Conservation (phyloP, 1,139 yeast genomes). For the Kodamaea sp. region DNA sequence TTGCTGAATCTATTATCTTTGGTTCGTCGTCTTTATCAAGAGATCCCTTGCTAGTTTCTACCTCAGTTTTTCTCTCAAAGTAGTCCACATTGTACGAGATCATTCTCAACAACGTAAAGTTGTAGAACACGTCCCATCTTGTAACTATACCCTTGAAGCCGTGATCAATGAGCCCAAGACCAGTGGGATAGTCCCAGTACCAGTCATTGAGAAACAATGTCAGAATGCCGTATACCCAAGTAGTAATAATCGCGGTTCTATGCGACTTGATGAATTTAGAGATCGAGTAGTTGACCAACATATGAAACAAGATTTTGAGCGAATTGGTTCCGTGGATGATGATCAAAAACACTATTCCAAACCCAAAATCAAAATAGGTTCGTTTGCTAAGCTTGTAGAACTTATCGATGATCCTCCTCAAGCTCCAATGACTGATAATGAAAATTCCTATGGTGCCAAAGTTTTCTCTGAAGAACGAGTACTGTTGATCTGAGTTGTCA, state of each 20-base stretch:
- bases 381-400: constrained; percentile 32
- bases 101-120: constrained; percentile 82
- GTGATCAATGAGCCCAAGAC: constrained; percentile 53
- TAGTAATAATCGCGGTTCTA: constrained; percentile 32
- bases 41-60: constrained; percentile 3
- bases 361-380: constrained; percentile 64
- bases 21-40: constrained; percentile 4
- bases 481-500: constrained; percentile 90
- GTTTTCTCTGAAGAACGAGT: constrained; percentile 82
- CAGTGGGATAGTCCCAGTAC: constrained; percentile 56
- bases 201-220: constrained; percentile 77
- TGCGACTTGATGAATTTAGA: constrained; percentile 42
- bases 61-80: constrained; percentile 41
- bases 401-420: constrained; percentile 41
- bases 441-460: constrained; percentile 60
- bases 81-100: constrained; percentile 83
- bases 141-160: constrained; percentile 72
- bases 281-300: constrained; percentile 54
- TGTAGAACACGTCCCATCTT: constrained; percentile 96
- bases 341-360: constrained; percentile 69
- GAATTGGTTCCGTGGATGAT: constrained; percentile 81
- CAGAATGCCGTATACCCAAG: constrained; percentile 80
- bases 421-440: constrained; percentile 51
- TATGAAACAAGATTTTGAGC: constrained; percentile 59
- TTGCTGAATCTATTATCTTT: constrained; percentile 3